These are phyloP conservation scores for Xerocomellus amylosporus DNA, from an alignment of 768 basidiomycete species.

Conservation along the genomic window DNA sequence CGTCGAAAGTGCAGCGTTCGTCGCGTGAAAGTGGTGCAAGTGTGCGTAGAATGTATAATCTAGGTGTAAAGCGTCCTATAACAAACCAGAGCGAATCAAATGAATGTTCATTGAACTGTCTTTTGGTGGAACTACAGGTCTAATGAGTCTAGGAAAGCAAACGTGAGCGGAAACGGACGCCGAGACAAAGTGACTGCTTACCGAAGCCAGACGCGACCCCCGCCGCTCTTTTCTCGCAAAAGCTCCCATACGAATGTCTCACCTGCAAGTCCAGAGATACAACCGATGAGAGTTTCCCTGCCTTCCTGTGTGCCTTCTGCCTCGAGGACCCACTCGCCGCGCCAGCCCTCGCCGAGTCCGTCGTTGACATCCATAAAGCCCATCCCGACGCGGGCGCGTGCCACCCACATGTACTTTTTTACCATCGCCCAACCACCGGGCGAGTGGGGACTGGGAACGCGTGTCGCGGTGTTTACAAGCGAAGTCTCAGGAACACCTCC, in stretches of 20 bases:
- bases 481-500: conserved; percentile 46
- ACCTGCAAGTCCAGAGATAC: conserved; percentile 40
- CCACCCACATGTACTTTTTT: conserved; percentile 66
- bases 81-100: conserved; percentile 22
- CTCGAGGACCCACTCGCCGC: conserved; percentile 78
- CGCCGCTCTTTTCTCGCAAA: conserved; percentile 58
- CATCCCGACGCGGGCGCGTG: conserved; percentile 42
- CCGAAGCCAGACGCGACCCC: conserved; percentile 65
- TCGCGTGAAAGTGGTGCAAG: neutral
- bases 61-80: conserved; percentile 21
- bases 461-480: conserved; percentile 36
- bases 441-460: conserved; percentile 59
- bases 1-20: conserved; percentile 14
- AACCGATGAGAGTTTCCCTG: conserved; percentile 52
- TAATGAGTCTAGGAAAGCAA: conserved; percentile 18
- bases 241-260: conserved; percentile 49
- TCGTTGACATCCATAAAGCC: conserved; percentile 35
- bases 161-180: neutral
- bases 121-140: conserved; percentile 19
- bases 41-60: conserved; percentile 13
- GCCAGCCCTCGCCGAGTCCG: conserved; percentile 64
- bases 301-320: conserved; percentile 74
- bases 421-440: conserved; percentile 58
- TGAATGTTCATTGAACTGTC: conserved; percentile 23
- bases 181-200: conserved; percentile 26